These are phyloP conservation scores for Trichosporon coremiiforme DNA, from an alignment of 1,284 basidiomycete genomes.

Conservation along the genomic window DNA sequence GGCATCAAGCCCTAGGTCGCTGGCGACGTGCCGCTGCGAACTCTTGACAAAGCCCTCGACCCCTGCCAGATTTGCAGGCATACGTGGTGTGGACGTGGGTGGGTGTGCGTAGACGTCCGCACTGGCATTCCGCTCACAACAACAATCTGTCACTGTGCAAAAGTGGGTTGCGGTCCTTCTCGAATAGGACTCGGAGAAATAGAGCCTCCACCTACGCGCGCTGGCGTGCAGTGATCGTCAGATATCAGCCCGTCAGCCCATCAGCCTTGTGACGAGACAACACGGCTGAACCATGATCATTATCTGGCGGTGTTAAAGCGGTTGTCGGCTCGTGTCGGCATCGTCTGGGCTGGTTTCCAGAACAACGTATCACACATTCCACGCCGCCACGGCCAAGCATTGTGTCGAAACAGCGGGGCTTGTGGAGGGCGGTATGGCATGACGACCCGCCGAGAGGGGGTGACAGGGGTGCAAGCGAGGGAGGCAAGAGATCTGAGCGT, in stretches of 20 bases:
- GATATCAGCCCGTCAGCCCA: not conserved
- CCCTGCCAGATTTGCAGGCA: not conserved
- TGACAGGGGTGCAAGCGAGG: not conserved
- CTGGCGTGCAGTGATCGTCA: not conserved
- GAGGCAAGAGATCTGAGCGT: not conserved
- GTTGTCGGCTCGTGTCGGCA: conserved; percentile 2
- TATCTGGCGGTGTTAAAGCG: conserved; percentile 17
- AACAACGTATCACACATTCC: not conserved
- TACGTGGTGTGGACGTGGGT: not conserved
- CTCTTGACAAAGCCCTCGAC: not conserved
- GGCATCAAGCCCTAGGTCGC: not conserved
- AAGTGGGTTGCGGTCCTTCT: not conserved
- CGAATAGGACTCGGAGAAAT: conserved; percentile 3
- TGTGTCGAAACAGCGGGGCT: not conserved
- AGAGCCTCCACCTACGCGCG: conserved; percentile 8
- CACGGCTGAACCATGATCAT: conserved; percentile 13
- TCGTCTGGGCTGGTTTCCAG: not conserved
- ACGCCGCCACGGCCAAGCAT: not conserved
- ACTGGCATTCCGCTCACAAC: not conserved
- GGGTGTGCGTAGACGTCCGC: too few species aligned
- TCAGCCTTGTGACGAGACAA: not conserved
- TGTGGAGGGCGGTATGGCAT: not conserved
- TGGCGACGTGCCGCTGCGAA: not conserved
- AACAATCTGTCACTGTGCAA: not conserved
- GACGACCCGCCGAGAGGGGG: not conserved